phyloP scores from a whole-genome alignment of 768 basidiomycete genomes.

The Calocybe cyanea region DNA sequence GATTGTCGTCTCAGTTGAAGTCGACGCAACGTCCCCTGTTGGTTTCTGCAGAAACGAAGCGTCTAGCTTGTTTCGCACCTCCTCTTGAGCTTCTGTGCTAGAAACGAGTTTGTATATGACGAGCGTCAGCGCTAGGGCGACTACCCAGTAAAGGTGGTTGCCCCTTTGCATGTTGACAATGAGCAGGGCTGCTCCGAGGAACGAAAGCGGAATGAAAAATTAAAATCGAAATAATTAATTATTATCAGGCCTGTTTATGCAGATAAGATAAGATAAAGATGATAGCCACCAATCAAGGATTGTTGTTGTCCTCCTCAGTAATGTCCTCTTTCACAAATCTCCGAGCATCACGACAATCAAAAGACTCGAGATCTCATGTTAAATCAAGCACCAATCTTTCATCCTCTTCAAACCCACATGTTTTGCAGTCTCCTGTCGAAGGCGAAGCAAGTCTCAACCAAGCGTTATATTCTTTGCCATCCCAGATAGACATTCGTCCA shows the following conservation, averaged over 20 bases:
- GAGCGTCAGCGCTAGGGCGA: no score
- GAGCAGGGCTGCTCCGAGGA: no score
- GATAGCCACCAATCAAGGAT: no score
- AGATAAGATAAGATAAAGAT: neutral
- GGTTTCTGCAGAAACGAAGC: neutral
- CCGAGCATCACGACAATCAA: slow-evolving; percentile 22
- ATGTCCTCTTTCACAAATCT: slow-evolving; percentile 29
- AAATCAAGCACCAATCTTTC: slow-evolving; percentile 19
- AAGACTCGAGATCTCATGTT: slow-evolving; percentile 33
- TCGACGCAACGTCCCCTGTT: slow-evolving; percentile 1
- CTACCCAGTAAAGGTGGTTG: no score
- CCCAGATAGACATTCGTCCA: slow-evolving; percentile 33
- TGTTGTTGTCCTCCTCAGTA: neutral
- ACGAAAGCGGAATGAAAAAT: no score
- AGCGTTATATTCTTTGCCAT: slow-evolving; percentile 29
- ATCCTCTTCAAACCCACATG: slow-evolving; percentile 15
- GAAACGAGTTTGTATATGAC: neutral
- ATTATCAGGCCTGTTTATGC: no score
- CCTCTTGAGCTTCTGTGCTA: neutral
- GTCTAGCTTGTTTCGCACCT: neutral
- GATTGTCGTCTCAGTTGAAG: slow-evolving; percentile 22
- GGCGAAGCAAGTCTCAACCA: slow-evolving; percentile 9
- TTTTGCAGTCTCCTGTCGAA: slow-evolving; percentile 23
- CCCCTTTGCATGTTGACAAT: no score
- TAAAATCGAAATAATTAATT: no score